These are phyloP conservation scores for Globisporangium rhizosaccharum DNA, from an alignment of 352 stramenopile species.

Conservation along the genomic window DNA sequence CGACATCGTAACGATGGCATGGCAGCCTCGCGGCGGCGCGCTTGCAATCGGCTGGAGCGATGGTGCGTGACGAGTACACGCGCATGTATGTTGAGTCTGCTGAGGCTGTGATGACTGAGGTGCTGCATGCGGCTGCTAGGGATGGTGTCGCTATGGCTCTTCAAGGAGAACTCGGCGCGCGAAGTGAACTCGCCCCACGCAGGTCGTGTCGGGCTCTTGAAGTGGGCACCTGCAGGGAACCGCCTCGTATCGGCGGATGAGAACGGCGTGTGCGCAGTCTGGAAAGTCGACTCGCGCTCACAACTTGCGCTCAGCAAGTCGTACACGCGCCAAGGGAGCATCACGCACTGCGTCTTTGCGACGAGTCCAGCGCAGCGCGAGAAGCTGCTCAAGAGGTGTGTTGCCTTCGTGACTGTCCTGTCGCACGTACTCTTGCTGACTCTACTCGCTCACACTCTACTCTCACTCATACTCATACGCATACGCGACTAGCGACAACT, in stretches of 20 bases:
- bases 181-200: slow-evolving; percentile 83
- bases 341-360: slow-evolving; percentile 88
- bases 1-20: slow-evolving; percentile 79
- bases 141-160: slow-evolving; percentile 81
- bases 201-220: slow-evolving; percentile 71
- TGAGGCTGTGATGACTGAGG: slow-evolving; percentile 2
- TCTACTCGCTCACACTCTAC: background rate
- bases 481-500: slow-evolving; percentile 27
- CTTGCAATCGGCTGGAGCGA: slow-evolving; percentile 83
- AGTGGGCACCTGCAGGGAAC: slow-evolving; percentile 85
- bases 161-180: slow-evolving; percentile 59
- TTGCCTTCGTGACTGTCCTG: background rate
- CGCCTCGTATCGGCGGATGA: slow-evolving; percentile 88
- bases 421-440: background rate
- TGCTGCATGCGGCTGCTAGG: slow-evolving; percentile 18
- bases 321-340: slow-evolving; percentile 80
- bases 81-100: background rate
- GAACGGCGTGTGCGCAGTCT: slow-evolving; percentile 77
- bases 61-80: slow-evolving; percentile 18
- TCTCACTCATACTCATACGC: background rate
- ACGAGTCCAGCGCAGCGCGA: slow-evolving; percentile 31
- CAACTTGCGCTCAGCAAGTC: slow-evolving; percentile 76
- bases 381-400: slow-evolving; percentile 38
- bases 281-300: slow-evolving; percentile 79
- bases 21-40: slow-evolving; percentile 78